Base-by-base conservation (phyloP, 495 filamentous ascomycete genomes). In the Aspergillus conjunctus region DNA sequence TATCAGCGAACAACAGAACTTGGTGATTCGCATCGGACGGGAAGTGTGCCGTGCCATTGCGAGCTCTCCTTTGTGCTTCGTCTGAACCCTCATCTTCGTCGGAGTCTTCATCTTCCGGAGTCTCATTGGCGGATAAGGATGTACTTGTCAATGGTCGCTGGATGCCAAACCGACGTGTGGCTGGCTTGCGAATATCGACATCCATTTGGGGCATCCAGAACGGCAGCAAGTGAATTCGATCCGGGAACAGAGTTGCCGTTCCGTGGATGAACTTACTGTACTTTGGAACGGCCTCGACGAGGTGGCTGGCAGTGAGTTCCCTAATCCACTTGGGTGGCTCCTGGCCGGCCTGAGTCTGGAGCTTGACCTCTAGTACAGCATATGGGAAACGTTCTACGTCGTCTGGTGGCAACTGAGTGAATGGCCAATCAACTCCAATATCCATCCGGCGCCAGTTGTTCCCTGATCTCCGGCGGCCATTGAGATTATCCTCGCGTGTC, bases 201-300 rank as follows among this genome's bases (percentile, higher is more conserved):
- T 92, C 90, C 95, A 99, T 99, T 75, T 99, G 94, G 0, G 94
- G 94, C 78, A 92, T 88, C 94, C 94, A 99, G 81, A 89, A 99
- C 4, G 94, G 94, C 4, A 98, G 83, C 2, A 99, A 84, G 31
- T 97, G 79, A 71, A 98, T 98, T 48, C 89, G 87, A 31, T 87
- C 82, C 0, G 92, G 93, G 73, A 97, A 94, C 18, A 98, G 73
- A 0, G 85, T 91, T 9, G 93, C 91, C 0, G 87, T 89, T 51
- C 94, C 94, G 73, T 99, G 94, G 60, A 99, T 99, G 74, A 98
- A 99, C 77, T 99, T 99, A 66, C 92, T 96, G 79, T 97, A 99
- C 70, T 99, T 99, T 52, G 94, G 94, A 1, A 98, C 93, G 1
- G 95, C 94, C 72, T 99, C 94, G 14, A 99, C 94, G 22, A 99